A percentile compares a stretch with the other conserved stretches of the same genome.
phyloP scores from a whole-genome alignment of 2,329 filamentous ascomycete genomes.

The Apiospora kogelbergensis region DNA sequence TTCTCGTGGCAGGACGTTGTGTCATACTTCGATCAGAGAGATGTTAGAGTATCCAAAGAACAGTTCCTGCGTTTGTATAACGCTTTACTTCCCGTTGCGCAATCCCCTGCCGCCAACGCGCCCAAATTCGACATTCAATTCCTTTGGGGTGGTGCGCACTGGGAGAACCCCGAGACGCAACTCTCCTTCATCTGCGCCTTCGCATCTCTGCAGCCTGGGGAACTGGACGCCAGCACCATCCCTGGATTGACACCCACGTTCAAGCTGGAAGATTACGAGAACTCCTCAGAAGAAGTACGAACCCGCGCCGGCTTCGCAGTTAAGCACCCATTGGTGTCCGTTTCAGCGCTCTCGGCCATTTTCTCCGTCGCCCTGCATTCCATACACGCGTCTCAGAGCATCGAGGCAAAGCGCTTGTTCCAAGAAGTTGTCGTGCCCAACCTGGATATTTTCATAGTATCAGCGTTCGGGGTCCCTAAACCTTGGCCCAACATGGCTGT shows the following conservation, averaged over 20 bases:
- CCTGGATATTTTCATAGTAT: constrained; percentile 76
- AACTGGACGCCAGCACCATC: constrained; percentile 82
- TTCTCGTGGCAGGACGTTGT: constrained; percentile 74
- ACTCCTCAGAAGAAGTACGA: constrained; percentile 48
- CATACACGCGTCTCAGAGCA: constrained; percentile 59
- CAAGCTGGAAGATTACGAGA: constrained; percentile 55
- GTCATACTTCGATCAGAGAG: constrained; percentile 75
- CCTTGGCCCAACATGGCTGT: constrained; percentile 75
- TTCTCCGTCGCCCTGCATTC: constrained; percentile 65
- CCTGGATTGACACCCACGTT: constrained; percentile 80
- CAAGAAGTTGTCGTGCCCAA: constrained; percentile 70
- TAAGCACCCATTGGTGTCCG: constrained; percentile 84
- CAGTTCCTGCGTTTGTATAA: constrained; percentile 84
- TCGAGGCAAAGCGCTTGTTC: constrained; percentile 65
- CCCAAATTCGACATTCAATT: constrained; percentile 75
- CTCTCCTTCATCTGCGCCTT: constrained; percentile 93
- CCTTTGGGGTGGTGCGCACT: constrained; percentile 80
- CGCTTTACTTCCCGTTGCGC: constrained; percentile 71
- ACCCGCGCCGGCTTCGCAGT: constrained; percentile 62
- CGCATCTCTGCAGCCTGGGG: constrained; percentile 69
- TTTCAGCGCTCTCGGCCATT: constrained; percentile 74
- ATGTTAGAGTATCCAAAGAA: constrained; percentile 70
- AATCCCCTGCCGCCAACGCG: constrained; percentile 49
- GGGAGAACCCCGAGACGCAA: constrained; percentile 84
- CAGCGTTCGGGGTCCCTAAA: constrained; percentile 73